Evolutionary conservation across 2,329 filamentous ascomycete species (phyloP), one percentile per base, ranked within the genome.

Genomic region (Aspergillus sp.): DNA sequence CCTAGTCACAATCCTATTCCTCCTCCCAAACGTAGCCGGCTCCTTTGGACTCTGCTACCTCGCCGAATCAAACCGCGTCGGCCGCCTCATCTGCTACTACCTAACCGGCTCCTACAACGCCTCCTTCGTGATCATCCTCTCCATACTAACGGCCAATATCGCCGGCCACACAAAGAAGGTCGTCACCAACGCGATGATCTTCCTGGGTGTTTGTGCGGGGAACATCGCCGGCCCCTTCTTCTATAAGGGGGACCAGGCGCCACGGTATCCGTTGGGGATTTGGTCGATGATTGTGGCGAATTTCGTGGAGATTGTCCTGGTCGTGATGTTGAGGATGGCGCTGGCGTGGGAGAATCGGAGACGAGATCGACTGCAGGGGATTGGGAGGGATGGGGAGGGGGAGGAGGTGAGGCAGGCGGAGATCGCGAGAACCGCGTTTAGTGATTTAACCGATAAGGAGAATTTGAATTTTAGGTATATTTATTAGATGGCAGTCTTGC

Each of bases 191-290:
- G 85, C 83, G 1, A 81, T 85, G 58, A 77, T 87, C 2, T 87
- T 85, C 73, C 76, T 87, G 11, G 84, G 84, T 0, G 84, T 84
- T 57, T 87, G 84, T 65, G 78, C 82, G 2, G 85, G 85, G 4
- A 87, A 88, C 65, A 85, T 88, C 46, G 81, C 80, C 4, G 83
- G 85, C 0, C 86, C 86, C 0, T 87, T 87, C 71, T 87, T 88
- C 73, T 88, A 87, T 71, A 81, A 82, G 53, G 73, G 32, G 32
- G 32, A 36, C 32, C 32, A 36, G 32, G 32, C 32, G 11, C 32
- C 32, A 3, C 10, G 32, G 32, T 36, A 36, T 36, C 32, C 32
- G 32, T 12, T 84, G 39, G 82, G 82, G 1, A 84, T 85, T 54
- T 84, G 82, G 81, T 82, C 78, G 12, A 84, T 85, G 79, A 83